Evolutionary conservation across 306 rosid genomes (phyloP).

Genomic region (Potentilla sterilis): DNA sequence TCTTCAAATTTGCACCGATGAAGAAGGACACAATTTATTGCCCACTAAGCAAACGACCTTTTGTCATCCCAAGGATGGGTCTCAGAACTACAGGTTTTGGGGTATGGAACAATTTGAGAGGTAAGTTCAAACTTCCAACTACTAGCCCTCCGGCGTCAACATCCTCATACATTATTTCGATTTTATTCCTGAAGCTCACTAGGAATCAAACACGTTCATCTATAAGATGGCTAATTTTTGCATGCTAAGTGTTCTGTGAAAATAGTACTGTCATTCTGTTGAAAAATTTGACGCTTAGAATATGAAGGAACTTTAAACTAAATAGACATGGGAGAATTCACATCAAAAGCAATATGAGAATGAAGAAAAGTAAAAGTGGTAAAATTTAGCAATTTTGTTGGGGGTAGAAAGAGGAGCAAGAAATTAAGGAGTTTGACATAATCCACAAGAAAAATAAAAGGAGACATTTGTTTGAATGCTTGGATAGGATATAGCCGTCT

Average conservation of each 20-base stretch:
- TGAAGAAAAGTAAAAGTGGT: neutral
- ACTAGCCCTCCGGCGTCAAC: neutral
- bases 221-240: neutral
- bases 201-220: neutral
- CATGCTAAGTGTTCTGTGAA: neutral
- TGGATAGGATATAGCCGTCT: neutral
- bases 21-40: constrained; percentile 59
- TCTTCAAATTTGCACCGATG: constrained; percentile 52
- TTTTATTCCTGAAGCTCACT: neutral
- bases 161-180: neutral
- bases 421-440: neutral
- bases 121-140: constrained; percentile 6
- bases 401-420: neutral
- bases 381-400: neutral
- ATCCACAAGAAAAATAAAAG: neutral
- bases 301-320: neutral
- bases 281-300: neutral
- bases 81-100: constrained; percentile 43
- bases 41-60: constrained; percentile 76
- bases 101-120: constrained; percentile 54
- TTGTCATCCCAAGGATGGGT: constrained; percentile 53
- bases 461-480: neutral
- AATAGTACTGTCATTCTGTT: neutral
- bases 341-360: neutral
- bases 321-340: neutral